A percentile compares a stretch with the other conserved stretches of the same genome.
These are phyloP conservation scores for Lagenidium sp. DNA, from an alignment of 352 stramenopile species.

Conservation along the genomic window DNA sequence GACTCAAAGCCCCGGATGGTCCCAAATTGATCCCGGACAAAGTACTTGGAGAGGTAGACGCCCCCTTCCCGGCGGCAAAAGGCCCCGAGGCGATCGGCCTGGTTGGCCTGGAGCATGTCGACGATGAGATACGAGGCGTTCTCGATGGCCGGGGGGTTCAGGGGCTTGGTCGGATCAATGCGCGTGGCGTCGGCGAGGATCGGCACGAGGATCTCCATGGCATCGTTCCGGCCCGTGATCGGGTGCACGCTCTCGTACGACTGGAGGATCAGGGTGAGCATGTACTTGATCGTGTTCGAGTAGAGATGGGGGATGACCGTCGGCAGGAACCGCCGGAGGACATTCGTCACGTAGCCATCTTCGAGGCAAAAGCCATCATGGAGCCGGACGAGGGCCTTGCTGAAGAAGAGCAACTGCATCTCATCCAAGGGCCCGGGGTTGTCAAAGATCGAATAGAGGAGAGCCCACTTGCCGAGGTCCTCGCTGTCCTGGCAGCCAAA, in stretches of 20 bases:
- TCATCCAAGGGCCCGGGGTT: slow-evolving; percentile 71
- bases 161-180: slow-evolving; percentile 17
- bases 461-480: slow-evolving; percentile 72
- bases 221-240: slow-evolving; percentile 80
- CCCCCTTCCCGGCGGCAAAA: slow-evolving; percentile 75
- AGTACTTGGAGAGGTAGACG: slow-evolving; percentile 84
- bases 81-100: slow-evolving; percentile 71
- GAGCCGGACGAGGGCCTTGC: slow-evolving; percentile 78
- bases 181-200: slow-evolving; percentile 46
- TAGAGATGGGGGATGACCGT: slow-evolving; percentile 76
- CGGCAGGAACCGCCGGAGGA: slow-evolving; percentile 71
- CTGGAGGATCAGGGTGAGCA: slow-evolving; percentile 82
- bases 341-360: slow-evolving; percentile 77
- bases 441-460: slow-evolving; percentile 78
- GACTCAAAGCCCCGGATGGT: slow-evolving; percentile 83
- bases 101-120: slow-evolving; percentile 84
- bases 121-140: slow-evolving; percentile 74
- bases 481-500: slow-evolving; percentile 72
- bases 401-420: slow-evolving; percentile 84
- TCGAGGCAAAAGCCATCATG: slow-evolving; percentile 83
- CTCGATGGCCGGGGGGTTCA: slow-evolving; percentile 52
- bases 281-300: slow-evolving; percentile 87
- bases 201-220: slow-evolving; percentile 75
- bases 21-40: slow-evolving; percentile 83
- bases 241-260: slow-evolving; percentile 85